Evolutionary conservation across 805 yeast species (phyloP), one percentile per base, ranked within the genome.

Genomic region (Kregervanrija fluxuum): DNA sequence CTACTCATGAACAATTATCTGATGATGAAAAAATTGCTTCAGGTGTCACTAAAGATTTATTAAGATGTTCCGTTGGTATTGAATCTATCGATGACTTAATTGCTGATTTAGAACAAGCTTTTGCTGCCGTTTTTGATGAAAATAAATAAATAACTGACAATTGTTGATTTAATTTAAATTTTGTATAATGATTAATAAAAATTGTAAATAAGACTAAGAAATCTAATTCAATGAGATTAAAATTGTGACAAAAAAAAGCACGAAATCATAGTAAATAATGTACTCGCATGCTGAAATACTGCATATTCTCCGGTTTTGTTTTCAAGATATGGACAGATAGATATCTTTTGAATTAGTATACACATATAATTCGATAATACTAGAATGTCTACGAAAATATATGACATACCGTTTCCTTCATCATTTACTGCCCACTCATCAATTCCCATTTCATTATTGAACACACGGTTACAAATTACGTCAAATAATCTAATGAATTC

Each of bases 71-170:
- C 38, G 85, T 87, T 40, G 98, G 98, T 61, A 83, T 88, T 43
- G 98, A 90, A 70, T 81, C 77, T 64, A 84, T 89, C 59, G 95
- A 89, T 53, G 98, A 91, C 61, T 79, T 91, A 56, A 85, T 89
- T 65, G 87, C 69, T 13, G 98, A 91, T 65, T 82, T 89, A 56
- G 89, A 88, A 58, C 89, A 86, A 67, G 76, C 97, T 33, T 86
- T 93, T 69, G 75, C 76, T 57, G 67, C 66, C 39, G 85, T 82
- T 38, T 83, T 73, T 56, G 58, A 42, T 32, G 42, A 50, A 22
- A 17, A 38, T 37, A 35, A 31, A 14, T 30, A 42, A 33, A 32
- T 17, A 36, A 13, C 11, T n/a, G 11, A 13, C 13, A 16, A 30
- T 3, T 22, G 30, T 9, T 15, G 14, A 13, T 30, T 33, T 39